Percentiles rank a stretch among this genome's conserved stretches.
phyloP scores from a whole-genome alignment of 176 grass and related monocot species.

The Tillandsia fasciculata region DNA sequence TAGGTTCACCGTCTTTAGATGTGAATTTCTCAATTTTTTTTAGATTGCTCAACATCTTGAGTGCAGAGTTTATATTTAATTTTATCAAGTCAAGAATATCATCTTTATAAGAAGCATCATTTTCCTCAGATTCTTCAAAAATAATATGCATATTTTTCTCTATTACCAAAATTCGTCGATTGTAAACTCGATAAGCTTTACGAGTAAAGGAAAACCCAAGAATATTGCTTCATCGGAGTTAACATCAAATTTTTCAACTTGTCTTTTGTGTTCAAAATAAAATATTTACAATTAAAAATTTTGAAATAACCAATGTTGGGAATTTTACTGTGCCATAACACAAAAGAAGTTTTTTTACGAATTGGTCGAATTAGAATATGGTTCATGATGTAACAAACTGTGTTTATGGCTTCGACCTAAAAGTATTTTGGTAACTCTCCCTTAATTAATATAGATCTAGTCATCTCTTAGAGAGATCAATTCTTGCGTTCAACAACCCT shows the following conservation, averaged over 20 bases:
- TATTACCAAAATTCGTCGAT: neutral
- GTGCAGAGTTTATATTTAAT: no score
- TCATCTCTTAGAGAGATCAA: neutral
- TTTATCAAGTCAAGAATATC: no score
- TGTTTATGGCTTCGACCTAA: neutral
- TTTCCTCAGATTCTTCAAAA: neutral
- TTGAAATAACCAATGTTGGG: no score
- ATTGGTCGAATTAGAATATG: neutral
- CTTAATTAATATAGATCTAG: neutral
- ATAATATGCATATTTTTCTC: neutral
- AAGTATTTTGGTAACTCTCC: neutral
- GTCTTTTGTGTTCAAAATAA: neutral
- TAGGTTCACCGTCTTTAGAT: no score
- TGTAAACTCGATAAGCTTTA: neutral
- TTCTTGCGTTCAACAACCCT: neutral
- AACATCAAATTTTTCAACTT: neutral
- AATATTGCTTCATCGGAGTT: neutral
- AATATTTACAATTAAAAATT: neutral
- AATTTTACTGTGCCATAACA: neutral
- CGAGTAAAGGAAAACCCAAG: neutral
- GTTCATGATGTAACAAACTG: neutral
- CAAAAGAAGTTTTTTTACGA: neutral
- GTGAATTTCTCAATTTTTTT: no score
- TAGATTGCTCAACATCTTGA: no score
- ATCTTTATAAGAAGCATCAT: no score